Conservation (phyloP, 441 rosid genomes). For the Brassica hybrid region DNA sequence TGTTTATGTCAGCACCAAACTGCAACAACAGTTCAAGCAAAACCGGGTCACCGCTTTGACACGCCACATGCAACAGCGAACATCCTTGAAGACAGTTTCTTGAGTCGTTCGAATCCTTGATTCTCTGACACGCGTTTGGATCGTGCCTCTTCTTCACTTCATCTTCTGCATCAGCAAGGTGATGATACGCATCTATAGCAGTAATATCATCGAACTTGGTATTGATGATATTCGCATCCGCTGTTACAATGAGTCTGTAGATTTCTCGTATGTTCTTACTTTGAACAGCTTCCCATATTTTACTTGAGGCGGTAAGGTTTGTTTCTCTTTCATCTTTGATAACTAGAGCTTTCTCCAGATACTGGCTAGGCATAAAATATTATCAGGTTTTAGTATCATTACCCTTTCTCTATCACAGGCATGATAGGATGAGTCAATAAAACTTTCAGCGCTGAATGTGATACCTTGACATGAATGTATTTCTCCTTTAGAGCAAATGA, state of each 20-base stretch:
- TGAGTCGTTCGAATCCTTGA: slow-evolving; percentile 54
- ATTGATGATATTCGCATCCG: slow-evolving; percentile 53
- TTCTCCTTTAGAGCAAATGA: slow-evolving; percentile 58
- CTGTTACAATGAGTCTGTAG: slow-evolving; percentile 65
- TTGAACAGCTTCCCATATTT: slow-evolving; percentile 87
- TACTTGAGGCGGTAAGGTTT: slow-evolving; percentile 36
- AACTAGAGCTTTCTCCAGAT: slow-evolving; percentile 70
- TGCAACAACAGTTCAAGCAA: slow-evolving; percentile 86
- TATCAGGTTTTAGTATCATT: not conserved
- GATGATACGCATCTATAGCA: slow-evolving; percentile 49
- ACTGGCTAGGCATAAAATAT: slow-evolving; percentile 48
- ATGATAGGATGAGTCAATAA: not conserved
- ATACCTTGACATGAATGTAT: slow-evolving; percentile 82
- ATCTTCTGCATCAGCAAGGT: slow-evolving; percentile 41
- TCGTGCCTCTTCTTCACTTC: slow-evolving; percentile 47
- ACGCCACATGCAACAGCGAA: slow-evolving; percentile 91
- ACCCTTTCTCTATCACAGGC: not conserved
- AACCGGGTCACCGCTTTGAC: slow-evolving; percentile 72
- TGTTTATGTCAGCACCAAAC: slow-evolving; percentile 78
- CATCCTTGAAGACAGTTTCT: slow-evolving; percentile 61
- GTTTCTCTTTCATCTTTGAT: slow-evolving; percentile 46
- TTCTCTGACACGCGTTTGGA: slow-evolving; percentile 67
- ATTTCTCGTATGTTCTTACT: slow-evolving; percentile 65
- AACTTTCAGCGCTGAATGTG: not conserved
- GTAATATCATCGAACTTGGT: slow-evolving; percentile 63